Percentiles rank a stretch among this genome's conserved stretches.
phyloP scores from a whole-genome alignment of 2,329 filamentous ascomycete species.

The Exophiala aquamarina region DNA sequence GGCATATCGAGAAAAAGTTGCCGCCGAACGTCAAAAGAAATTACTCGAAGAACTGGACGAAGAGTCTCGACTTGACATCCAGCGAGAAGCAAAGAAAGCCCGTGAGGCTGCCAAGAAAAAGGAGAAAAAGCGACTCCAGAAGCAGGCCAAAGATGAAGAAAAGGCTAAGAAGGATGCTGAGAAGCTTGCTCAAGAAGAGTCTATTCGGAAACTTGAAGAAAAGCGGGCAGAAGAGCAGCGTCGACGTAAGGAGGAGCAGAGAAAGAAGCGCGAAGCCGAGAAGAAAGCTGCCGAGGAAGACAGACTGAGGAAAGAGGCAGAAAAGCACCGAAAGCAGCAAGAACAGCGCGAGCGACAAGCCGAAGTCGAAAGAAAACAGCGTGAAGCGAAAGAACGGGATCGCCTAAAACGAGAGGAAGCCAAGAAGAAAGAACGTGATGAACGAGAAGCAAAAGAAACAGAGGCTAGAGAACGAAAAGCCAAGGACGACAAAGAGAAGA shows the following conservation, averaged over 20 bases:
- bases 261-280: slow-evolving; percentile 86
- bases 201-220: slow-evolving; percentile 71
- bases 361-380: slow-evolving; percentile 79
- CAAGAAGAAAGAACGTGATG: slow-evolving; percentile 76
- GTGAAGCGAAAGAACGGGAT: slow-evolving; percentile 75
- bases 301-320: slow-evolving; percentile 77
- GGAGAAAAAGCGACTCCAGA: slow-evolving; percentile 87
- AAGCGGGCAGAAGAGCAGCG: slow-evolving; percentile 78
- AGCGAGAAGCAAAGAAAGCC: slow-evolving; percentile 88
- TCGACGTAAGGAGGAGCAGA: slow-evolving; percentile 82
- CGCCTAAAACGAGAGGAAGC: slow-evolving; percentile 71
- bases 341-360: slow-evolving; percentile 85
- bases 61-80: slow-evolving; percentile 71
- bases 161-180: slow-evolving; percentile 85
- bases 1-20: slow-evolving; percentile 97
- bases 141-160: slow-evolving; percentile 85
- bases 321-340: slow-evolving; percentile 73
- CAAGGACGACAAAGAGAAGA: slow-evolving; percentile 63
- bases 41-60: slow-evolving; percentile 89
- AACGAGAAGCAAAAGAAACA: slow-evolving; percentile 62
- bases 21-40: slow-evolving; percentile 84
- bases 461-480: slow-evolving; percentile 68
- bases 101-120: slow-evolving; percentile 94
- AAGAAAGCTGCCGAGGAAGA: slow-evolving; percentile 91
- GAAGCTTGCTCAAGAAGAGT: slow-evolving; percentile 82